Conservation (phyloP, 2,329 filamentous ascomycete genomes). For the Didymosphaeria variabile region DNA sequence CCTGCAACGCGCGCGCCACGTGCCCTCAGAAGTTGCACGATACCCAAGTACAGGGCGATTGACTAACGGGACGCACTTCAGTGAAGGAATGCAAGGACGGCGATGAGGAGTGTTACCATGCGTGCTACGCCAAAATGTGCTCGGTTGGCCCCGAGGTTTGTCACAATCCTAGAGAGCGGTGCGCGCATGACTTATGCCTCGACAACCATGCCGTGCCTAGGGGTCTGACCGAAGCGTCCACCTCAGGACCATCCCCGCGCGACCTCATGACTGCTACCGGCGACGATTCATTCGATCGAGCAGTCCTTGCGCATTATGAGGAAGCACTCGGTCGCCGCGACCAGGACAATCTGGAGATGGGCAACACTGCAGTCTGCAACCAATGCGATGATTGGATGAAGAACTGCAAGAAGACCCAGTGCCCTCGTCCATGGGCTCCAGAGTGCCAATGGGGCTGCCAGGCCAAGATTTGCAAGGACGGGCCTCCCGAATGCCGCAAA, state of each 20-base stretch:
- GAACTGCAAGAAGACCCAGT: constrained; percentile 1
- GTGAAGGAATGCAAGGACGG: background rate
- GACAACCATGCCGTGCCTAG: background rate
- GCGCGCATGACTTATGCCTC: background rate
- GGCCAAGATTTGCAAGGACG: background rate
- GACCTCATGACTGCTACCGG: background rate
- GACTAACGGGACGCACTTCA: background rate
- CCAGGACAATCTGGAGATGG: background rate
- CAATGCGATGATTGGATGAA: background rate
- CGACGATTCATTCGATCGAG: background rate
- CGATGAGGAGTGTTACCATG: background rate
- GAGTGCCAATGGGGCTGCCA: constrained; percentile 6
- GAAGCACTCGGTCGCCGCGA: background rate
- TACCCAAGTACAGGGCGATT: background rate
- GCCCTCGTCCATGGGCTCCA: constrained; percentile 1
- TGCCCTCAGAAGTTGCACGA: background rate
- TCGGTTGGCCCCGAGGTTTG: background rate
- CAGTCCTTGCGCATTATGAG: background rate
- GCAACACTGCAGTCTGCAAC: background rate
- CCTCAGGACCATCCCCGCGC: background rate
- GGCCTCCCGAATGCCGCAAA: background rate
- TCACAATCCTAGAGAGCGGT: background rate
- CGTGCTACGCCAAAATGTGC: background rate
- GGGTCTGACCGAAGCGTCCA: background rate
- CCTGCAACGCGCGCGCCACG: background rate